Evolutionary conservation across 2,329 filamentous ascomycete genomes (phyloP).

Genomic region (Xylariales sp.): DNA sequence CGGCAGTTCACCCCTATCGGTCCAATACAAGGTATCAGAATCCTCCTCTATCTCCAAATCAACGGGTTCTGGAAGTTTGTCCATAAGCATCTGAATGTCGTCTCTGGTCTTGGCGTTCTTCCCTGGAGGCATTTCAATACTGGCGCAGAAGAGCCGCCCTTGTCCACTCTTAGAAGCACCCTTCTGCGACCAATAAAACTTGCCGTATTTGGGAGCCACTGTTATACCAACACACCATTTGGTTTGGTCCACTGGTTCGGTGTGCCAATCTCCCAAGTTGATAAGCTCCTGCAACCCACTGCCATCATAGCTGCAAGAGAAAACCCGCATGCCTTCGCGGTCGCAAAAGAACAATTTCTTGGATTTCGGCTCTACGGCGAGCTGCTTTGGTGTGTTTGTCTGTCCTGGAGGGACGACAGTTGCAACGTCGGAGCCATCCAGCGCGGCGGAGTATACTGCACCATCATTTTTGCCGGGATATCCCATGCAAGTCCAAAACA

Average conservation of each 20-base stretch:
- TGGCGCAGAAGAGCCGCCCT: slow-evolving; percentile 4
- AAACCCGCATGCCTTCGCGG: slow-evolving; percentile 37
- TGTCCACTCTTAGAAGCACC: slow-evolving; percentile 1
- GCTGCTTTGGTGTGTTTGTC: slow-evolving; percentile 46
- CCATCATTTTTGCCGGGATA: slow-evolving; percentile 33
- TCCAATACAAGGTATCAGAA: slow-evolving; percentile 2
- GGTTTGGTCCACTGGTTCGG: slow-evolving; percentile 4
- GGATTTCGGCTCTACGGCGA: slow-evolving; percentile 23
- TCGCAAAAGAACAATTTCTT: slow-evolving; percentile 37
- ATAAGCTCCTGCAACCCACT: slow-evolving; percentile 34
- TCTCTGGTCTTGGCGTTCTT: not conserved
- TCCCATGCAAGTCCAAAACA: slow-evolving; percentile 51
- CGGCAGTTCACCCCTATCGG: slow-evolving; percentile 4
- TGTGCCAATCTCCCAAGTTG: slow-evolving; percentile 22
- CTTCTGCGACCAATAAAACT: slow-evolving; percentile 7
- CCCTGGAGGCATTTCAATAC: slow-evolving; percentile 3
- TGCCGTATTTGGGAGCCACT: slow-evolving; percentile 2
- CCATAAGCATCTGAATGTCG: slow-evolving; percentile 1
- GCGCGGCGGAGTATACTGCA: slow-evolving; percentile 35
- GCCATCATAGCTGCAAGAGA: slow-evolving; percentile 35
- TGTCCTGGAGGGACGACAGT: slow-evolving; percentile 37
- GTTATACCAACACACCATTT: slow-evolving; percentile 5
- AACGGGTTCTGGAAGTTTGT: slow-evolving; percentile 2
- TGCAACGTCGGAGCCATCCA: slow-evolving; percentile 42
- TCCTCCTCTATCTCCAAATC: slow-evolving; percentile 4